A percentile compares a stretch with the other conserved stretches of the same genome.
Conservation (phyloP, 2,329 filamentous ascomycete species). For the Shiraia bambusicola region DNA sequence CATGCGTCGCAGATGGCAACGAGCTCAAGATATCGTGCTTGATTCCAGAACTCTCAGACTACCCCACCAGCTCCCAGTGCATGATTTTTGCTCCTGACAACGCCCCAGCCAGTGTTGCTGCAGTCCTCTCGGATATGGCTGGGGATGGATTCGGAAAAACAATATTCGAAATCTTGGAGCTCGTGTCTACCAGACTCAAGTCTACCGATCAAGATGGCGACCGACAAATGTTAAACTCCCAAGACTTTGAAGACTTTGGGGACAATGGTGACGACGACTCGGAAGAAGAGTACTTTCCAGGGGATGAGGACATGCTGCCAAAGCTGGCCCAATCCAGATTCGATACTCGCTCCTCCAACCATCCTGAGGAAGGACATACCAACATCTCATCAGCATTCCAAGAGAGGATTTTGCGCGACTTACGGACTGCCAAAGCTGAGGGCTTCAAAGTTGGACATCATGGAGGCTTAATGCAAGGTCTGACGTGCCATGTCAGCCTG, state of each 20-base stretch:
- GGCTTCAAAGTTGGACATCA: slow-evolving; percentile 72
- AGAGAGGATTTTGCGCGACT: slow-evolving; percentile 59
- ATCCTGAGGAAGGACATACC: slow-evolving; percentile 10
- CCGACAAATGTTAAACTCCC: slow-evolving; percentile 45
- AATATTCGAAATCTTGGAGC: slow-evolving; percentile 52
- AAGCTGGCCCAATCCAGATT: slow-evolving; percentile 14
- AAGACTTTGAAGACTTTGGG: slow-evolving; percentile 34
- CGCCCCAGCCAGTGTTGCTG: slow-evolving; percentile 46
- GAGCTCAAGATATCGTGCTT: slow-evolving; percentile 44
- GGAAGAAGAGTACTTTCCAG: slow-evolving; percentile 38
- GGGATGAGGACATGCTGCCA: slow-evolving; percentile 44
- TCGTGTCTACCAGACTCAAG: slow-evolving; percentile 44
- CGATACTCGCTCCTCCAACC: slow-evolving; percentile 1
- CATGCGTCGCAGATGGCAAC: slow-evolving; percentile 33
- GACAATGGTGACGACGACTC: slow-evolving; percentile 37
- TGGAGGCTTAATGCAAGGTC: slow-evolving; percentile 52
- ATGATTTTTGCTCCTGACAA: slow-evolving; percentile 57
- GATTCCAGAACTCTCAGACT: slow-evolving; percentile 58
- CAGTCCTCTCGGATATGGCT: slow-evolving; percentile 50
- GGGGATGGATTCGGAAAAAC: slow-evolving; percentile 47
- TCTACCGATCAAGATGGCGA: slow-evolving; percentile 47
- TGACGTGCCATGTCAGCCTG: slow-evolving; percentile 60
- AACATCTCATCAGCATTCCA: slow-evolving; percentile 28
- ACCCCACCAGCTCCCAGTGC: slow-evolving; percentile 60
- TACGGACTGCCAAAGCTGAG: slow-evolving; percentile 60